Evolutionary conservation across 768 basidiomycete genomes (phyloP), one percentile per base, ranked within the genome.

Genomic region (Galerina marginata): DNA sequence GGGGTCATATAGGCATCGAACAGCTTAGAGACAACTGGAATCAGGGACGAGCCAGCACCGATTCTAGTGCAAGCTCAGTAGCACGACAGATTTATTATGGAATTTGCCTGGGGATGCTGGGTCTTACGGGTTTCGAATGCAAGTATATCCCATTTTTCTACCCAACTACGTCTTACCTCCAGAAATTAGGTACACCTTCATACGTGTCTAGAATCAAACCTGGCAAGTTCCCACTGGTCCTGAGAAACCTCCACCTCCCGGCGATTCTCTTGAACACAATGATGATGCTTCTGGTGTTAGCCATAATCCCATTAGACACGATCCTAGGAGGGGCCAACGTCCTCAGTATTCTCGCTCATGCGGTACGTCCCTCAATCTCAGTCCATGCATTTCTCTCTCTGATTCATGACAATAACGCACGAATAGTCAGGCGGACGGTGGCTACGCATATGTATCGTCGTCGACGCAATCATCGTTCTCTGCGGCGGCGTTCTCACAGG

Each of bases 81-180:
- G 69, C 77, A 0, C 77, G 69, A 23, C 81, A 89, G 43, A 74
- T 87, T 7, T 92, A 85, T 69, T 77, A 86, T 60, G 91, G 91
- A 0, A 76, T 89, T 26, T 91, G 89, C 64, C 75, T 93, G 3
- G 84, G 87, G 0, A 87, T 91, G 77, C 75, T 93, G 1, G 89
- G 89, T 0, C 76, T 91, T 38, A 91, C 91, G 1, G 90, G 88
- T 7, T 86, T 87, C 66, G 86, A 88, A 80, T 88, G 88, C 88
- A 57, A 40, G 75, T 69, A 46, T 15, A 7, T 16, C 3, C 15
- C 3, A 40, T 51, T 20, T 52, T n/a, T 29, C 26, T 46, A 42
- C 9, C 9, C 14, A 37, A 44, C 40, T 42, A 47, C 29, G 26
- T 54, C 38, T 15, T 9, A 48, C 43, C 26, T 38, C 6, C 29